Conservation (phyloP, 2,329 filamentous ascomycete genomes). For the Penicillium sp. region DNA sequence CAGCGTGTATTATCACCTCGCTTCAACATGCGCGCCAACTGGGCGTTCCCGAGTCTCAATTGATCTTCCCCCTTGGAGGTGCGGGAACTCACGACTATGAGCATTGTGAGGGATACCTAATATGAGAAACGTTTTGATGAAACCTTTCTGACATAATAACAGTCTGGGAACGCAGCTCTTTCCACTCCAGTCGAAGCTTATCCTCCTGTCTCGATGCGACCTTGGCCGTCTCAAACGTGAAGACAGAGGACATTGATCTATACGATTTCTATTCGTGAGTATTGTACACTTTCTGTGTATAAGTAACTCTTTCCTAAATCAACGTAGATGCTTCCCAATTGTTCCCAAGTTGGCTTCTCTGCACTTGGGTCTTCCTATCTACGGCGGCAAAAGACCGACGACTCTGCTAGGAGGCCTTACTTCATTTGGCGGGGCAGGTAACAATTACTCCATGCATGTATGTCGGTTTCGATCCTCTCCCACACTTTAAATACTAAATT, state of each 20-base stretch:
- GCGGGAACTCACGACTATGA: conserved; percentile 65
- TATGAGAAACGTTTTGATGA: neutral
- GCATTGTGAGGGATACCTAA: conserved; percentile 53
- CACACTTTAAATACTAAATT: neutral
- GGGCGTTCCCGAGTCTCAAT: conserved; percentile 61
- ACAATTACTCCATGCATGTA: conserved; percentile 74
- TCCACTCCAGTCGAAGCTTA: conserved; percentile 4
- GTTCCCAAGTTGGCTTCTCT: conserved; percentile 70
- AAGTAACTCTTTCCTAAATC: neutral
- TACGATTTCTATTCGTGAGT: conserved; percentile 66
- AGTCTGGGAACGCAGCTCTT: conserved; percentile 63
- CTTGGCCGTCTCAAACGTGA: conserved; percentile 6
- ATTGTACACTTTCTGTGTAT: neutral
- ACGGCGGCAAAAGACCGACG: conserved; percentile 57
- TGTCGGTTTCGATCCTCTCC: neutral
- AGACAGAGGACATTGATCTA: conserved; percentile 61
- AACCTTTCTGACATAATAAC: neutral
- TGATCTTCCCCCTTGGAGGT: conserved; percentile 69
- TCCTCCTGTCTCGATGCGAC: conserved; percentile 10
- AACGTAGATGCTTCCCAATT: conserved; percentile 66
- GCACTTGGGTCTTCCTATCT: conserved; percentile 62
- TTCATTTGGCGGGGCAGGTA: conserved; percentile 72
- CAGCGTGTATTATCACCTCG: conserved; percentile 66
- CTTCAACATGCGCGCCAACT: conserved; percentile 60
- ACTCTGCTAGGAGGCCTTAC: conserved; percentile 70